These are phyloP conservation scores for Metarhizium album DNA, from an alignment of 2,329 filamentous ascomycete species.

Conservation along the genomic window DNA sequence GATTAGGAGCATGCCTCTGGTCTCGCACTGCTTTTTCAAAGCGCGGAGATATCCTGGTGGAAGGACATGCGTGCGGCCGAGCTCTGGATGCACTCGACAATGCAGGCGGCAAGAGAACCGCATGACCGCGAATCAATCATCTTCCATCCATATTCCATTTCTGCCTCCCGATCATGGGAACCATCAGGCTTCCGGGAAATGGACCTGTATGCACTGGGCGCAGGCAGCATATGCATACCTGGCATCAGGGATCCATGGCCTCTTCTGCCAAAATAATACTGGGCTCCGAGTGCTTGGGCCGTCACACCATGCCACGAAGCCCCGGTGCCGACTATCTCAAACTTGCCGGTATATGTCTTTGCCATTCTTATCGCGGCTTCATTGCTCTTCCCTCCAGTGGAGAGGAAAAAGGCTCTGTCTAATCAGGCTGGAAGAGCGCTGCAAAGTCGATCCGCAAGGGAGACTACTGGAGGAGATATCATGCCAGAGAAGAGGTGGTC, in stretches of 20 bases:
- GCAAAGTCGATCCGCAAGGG: conserved; percentile 40
- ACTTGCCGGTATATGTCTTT: conserved; percentile 53
- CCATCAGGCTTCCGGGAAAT: conserved; percentile 47
- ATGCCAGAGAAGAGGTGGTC: conserved; percentile 51
- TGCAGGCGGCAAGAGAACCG: conserved; percentile 52
- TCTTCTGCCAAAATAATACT: conserved; percentile 44
- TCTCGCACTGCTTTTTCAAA: conserved; percentile 43
- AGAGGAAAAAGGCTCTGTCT: conserved; percentile 46
- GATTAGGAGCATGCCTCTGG: conserved; percentile 48
- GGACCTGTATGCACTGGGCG: conserved; percentile 50
- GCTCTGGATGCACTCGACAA: conserved; percentile 52
- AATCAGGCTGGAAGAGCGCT: conserved; percentile 36
- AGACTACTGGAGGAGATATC: conserved; percentile 45
- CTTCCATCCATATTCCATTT: conserved; percentile 49
- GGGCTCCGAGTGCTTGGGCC: conserved; percentile 38
- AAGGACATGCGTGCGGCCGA: conserved; percentile 48
- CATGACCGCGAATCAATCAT: conserved; percentile 48
- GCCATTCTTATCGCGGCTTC: conserved; percentile 56
- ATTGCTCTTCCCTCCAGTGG: conserved; percentile 44
- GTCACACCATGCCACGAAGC: conserved; percentile 54
- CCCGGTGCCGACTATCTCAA: conserved; percentile 50
- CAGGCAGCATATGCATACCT: conserved; percentile 45
- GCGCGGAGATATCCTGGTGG: conserved; percentile 47
- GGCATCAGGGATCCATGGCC: conserved; percentile 39
- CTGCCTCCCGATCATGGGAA: conserved; percentile 50